Base-by-base conservation (phyloP, 106 monocot species). In the Acorus calamus region DNA sequence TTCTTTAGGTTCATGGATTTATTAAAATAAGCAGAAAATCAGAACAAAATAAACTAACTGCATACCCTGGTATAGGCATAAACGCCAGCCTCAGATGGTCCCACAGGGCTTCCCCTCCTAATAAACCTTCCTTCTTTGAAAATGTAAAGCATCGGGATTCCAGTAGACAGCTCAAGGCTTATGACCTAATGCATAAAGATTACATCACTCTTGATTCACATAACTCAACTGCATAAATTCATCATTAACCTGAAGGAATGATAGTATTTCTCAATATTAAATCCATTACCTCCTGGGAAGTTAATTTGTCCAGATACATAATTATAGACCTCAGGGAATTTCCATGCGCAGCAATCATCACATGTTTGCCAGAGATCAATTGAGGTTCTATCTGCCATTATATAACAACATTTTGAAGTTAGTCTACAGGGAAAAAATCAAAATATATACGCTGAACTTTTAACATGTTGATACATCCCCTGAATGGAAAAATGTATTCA, bases 271-370 rank as follows among this genome's bases (percentile, higher is more conserved):
- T 28, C 28, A 28, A 28, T 28, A 28, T 28, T 28, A 28, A 28
- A 28, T 3, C 41, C 28, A 56, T 55, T 46, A 94, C 94, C 94
- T 94, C 86, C 49, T 94, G 77, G 71, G 89, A 84, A 71, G 94
- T 86, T 73, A 94, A 72, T 65, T 87, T 75, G 71, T 94, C 94
- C 42, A 94, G 86, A 65, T 94, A 89, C 94, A 94, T 94, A 56
- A 94, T 94, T 56, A 94, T 94, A 49, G 94, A 94, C 56, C 94
- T 81, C 46, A 94, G 71, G 49, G 94, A 94, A 62, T 94, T 94
- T 13, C 89, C 94, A 82, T 94, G 94, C 14, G 94, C 94, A 63
- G 94, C 89, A 74, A 94, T 94, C 94, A 89, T 77, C 59, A 94
- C 80, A 76, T 89, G 79, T 60, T 89, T 89, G 10, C 94, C 94